These are phyloP conservation scores for Rhododendron molle DNA, from an alignment of 148 eudicot species.

Conservation along the genomic window DNA sequence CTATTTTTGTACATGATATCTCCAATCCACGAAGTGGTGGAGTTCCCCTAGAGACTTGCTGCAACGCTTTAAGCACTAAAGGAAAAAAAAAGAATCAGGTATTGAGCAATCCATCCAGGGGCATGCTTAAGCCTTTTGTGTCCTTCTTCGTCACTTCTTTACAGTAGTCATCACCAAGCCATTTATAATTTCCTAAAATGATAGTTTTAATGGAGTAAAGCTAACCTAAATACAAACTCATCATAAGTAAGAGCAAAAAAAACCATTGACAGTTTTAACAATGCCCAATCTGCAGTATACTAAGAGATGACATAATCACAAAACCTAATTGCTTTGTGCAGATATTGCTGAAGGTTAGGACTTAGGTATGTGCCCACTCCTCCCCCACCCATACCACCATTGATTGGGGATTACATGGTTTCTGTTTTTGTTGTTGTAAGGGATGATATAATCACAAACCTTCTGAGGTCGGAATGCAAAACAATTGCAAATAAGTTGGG, in stretches of 20 bases:
- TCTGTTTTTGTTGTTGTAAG: no score
- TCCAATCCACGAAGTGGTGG: neutral
- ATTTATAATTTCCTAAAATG: neutral
- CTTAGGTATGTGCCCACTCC: no score
- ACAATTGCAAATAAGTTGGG: neutral
- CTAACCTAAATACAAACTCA: neutral
- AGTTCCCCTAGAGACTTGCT: neutral
- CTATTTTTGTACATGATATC: neutral
- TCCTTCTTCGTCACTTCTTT: neutral
- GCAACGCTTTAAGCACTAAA: neutral
- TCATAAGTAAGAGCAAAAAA: neutral
- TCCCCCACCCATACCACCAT: no score
- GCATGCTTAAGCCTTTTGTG: neutral
- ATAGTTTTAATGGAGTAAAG: neutral
- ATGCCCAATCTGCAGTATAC: neutral
- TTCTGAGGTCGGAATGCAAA: neutral
- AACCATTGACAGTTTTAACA: neutral
- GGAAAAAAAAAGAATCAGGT: neutral
- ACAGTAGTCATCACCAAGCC: neutral
- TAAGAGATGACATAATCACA: neutral
- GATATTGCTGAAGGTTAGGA: no score
- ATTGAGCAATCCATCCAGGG: neutral
- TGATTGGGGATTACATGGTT: neutral
- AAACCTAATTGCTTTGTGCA: neutral
- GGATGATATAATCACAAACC: neutral